Conservation (phyloP, 768 basidiomycete genomes). For the Termitomyces sp. region DNA sequence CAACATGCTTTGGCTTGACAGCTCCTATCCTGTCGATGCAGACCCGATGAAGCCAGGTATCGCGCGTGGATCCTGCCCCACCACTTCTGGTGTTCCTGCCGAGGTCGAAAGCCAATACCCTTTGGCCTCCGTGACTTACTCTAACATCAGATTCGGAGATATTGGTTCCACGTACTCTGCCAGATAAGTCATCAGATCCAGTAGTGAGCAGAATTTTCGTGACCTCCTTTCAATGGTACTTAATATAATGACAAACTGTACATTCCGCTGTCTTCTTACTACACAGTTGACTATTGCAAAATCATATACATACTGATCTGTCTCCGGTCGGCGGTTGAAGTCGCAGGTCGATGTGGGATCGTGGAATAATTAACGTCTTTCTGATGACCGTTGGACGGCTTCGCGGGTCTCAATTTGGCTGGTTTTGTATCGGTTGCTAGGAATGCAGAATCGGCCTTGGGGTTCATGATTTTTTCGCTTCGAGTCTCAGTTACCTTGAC, state of each 20-base stretch:
- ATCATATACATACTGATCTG: neutral
- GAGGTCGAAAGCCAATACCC: neutral
- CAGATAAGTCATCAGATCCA: neutral
- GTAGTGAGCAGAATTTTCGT: neutral
- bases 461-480: too few species aligned
- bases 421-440: too few species aligned
- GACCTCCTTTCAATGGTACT: neutral
- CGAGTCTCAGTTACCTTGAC: too few species aligned
- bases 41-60: neutral
- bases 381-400: too few species aligned
- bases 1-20: conserved; percentile 24
- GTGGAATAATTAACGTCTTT: too few species aligned
- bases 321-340: too few species aligned
- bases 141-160: neutral
- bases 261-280: neutral
- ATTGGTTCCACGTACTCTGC: neutral
- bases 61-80: neutral
- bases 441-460: too few species aligned
- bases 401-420: too few species aligned
- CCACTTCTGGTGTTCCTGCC: neutral
- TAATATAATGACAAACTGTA: neutral
- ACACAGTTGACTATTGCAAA: neutral
- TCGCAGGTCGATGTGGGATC: too few species aligned
- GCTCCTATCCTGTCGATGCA: conserved; percentile 22
- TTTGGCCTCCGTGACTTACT: neutral